These are phyloP conservation scores for Hirsutella thompsonii DNA, from an alignment of 2,329 filamentous ascomycete species.

Conservation along the genomic window DNA sequence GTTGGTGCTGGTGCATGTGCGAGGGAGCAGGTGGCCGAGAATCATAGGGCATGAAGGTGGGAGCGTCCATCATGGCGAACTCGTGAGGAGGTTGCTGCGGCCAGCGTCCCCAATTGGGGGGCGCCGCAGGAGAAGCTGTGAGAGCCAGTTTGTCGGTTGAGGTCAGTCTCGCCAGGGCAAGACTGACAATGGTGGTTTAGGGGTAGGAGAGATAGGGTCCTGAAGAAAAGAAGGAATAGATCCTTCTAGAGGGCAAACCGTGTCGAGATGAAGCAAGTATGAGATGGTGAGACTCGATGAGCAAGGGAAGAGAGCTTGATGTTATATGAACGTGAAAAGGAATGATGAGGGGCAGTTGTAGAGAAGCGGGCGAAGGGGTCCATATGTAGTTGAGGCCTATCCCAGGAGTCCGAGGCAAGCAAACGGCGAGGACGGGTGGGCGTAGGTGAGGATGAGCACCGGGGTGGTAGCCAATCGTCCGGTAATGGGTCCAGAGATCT, in stretches of 20 bases:
- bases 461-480: slow-evolving; percentile 19
- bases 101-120: slow-evolving; percentile 43
- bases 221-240: not conserved
- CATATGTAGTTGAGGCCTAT: slow-evolving; percentile 8
- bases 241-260: too few species aligned
- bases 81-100: slow-evolving; percentile 33
- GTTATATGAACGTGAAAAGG: slow-evolving; percentile 9
- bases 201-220: not conserved
- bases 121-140: slow-evolving; percentile 28
- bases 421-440: slow-evolving; percentile 1
- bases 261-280: not conserved
- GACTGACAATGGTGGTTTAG: slow-evolving; percentile 6
- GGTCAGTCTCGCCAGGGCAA: slow-evolving; percentile 14
- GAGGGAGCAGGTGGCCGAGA: slow-evolving; percentile 23
- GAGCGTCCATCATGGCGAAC: slow-evolving; percentile 34
- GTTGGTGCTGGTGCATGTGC: slow-evolving; percentile 23
- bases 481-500: slow-evolving; percentile 16
- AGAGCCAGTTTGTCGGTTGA: slow-evolving; percentile 28
- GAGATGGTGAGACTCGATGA: slow-evolving; percentile 6
- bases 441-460: slow-evolving; percentile 12
- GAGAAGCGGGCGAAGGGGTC: slow-evolving; percentile 8
- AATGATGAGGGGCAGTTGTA: slow-evolving; percentile 4
- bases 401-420: not conserved
- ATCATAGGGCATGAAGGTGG: slow-evolving; percentile 36
- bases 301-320: slow-evolving; percentile 4